A percentile compares a stretch with the other conserved stretches of the same genome.
These are phyloP conservation scores for Coniella lustricola DNA, from an alignment of 2,329 filamentous ascomycete species.

Conservation along the genomic window DNA sequence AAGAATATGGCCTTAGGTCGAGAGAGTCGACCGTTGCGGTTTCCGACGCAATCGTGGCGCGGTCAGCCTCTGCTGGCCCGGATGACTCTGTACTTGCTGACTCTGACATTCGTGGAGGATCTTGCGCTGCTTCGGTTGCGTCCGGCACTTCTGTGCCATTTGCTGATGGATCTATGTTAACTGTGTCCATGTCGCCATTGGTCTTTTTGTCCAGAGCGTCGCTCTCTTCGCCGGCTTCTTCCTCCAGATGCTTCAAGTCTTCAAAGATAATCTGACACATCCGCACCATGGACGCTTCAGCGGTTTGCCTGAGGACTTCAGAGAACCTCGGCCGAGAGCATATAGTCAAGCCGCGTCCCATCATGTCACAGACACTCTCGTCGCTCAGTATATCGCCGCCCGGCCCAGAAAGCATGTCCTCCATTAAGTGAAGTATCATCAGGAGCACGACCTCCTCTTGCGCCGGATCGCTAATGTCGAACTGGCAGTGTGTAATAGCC, in stretches of 20 bases:
- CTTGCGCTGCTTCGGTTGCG: slow-evolving; percentile 13
- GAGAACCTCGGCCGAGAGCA: slow-evolving; percentile 91
- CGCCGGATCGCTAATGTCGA: slow-evolving; percentile 90
- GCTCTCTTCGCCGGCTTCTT: slow-evolving; percentile 62
- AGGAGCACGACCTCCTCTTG: slow-evolving; percentile 93
- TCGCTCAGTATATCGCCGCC: slow-evolving; percentile 92
- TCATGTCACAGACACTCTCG: slow-evolving; percentile 98
- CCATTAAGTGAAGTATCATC: slow-evolving; percentile 94
- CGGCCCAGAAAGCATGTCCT: slow-evolving; percentile 92
- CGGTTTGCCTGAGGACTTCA: slow-evolving; percentile 80
- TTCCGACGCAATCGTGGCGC: slow-evolving; percentile 12
- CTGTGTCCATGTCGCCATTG: slow-evolving; percentile 61
- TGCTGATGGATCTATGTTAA: slow-evolving; percentile 78
- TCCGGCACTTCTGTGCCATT: slow-evolving; percentile 42
- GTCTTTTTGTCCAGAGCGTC: slow-evolving; percentile 59
- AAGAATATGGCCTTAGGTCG: slow-evolving; percentile 77
- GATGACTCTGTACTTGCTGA: slow-evolving; percentile 30
- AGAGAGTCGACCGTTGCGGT: slow-evolving; percentile 32
- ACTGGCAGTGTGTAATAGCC: slow-evolving; percentile 94
- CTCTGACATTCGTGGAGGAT: slow-evolving; percentile 29
- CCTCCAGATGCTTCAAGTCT: slow-evolving; percentile 78
- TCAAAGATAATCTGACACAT: slow-evolving; percentile 99
- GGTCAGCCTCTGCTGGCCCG: slow-evolving; percentile 18
- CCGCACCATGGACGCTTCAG: slow-evolving; percentile 94
- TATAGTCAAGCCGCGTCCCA: slow-evolving; percentile 95